A percentile compares a stretch with the other conserved stretches of the same genome.
Conservation (phyloP, 83 land plant species). For the Picea abies region DNA sequence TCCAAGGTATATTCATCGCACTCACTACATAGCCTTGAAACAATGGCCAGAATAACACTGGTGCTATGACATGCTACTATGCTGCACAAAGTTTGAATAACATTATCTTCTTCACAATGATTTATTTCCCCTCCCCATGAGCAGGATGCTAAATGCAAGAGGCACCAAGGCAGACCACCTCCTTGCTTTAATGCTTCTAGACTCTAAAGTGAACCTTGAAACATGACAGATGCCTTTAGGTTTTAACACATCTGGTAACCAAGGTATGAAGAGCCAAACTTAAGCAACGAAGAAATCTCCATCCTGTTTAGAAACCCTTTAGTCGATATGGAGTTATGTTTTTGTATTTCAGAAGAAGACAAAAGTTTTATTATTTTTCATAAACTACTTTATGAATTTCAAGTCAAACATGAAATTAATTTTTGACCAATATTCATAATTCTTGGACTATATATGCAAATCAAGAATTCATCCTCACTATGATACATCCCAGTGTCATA, state of each 20-base stretch:
- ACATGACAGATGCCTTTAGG: background rate
- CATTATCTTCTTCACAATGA: background rate
- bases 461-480: background rate
- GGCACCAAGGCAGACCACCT: background rate
- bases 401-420: slow-evolving; percentile 2
- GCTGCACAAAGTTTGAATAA: background rate
- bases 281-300: background rate
- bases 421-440: background rate
- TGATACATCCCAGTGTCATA: background rate
- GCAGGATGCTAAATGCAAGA: slow-evolving; percentile 8
- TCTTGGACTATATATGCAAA: background rate
- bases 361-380: background rate
- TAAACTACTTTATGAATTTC: too few species aligned
- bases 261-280: background rate
- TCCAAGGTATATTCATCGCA: too few species aligned
- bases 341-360: background rate
- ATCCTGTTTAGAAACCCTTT: background rate
- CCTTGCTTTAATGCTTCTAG: background rate
- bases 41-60: slow-evolving; percentile 5
- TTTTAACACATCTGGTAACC: background rate
- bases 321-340: background rate
- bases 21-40: background rate
- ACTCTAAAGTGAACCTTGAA: background rate
- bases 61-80: background rate
- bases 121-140: background rate